Evolutionary conservation across 2,329 filamentous ascomycete species (phyloP).

Genomic region (Colletotrichum echinochloae): DNA sequence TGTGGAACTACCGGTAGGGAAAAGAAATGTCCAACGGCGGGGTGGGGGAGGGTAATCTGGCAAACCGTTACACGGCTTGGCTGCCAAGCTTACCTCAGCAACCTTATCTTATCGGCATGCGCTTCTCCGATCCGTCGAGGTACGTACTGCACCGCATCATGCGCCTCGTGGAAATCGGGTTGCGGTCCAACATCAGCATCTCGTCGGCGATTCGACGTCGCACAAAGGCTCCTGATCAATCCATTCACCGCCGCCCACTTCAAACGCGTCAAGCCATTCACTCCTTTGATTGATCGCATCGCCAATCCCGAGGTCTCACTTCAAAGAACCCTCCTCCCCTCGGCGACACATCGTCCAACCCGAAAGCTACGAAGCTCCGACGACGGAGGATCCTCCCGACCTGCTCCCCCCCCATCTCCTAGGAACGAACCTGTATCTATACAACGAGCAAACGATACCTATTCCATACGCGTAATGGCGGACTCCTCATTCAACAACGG

Average conservation of each 20-base stretch:
- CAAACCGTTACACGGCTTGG: background rate
- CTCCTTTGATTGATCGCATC: background rate
- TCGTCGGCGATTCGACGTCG: background rate
- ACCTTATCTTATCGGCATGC: slow-evolving; percentile 27
- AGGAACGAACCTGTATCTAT: background rate
- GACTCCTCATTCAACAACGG: slow-evolving; percentile 16
- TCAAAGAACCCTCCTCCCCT: too few relatives aligned
- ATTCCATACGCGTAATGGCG: background rate
- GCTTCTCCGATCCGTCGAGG: slow-evolving; percentile 1
- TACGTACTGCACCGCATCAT: slow-evolving; percentile 24
- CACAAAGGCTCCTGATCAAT: background rate
- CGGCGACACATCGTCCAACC: background rate
- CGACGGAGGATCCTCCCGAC: background rate
- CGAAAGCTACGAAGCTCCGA: too few relatives aligned
- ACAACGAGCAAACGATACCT: background rate
- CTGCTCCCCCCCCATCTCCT: background rate
- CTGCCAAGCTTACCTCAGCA: background rate
- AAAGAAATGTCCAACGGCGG: background rate
- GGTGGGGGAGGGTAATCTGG: too few relatives aligned
- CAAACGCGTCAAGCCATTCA: background rate
- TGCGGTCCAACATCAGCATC: slow-evolving; percentile 14
- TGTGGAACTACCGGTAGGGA: background rate
- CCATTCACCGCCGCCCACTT: background rate
- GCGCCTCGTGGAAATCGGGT: slow-evolving; percentile 15
- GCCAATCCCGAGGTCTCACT: too few relatives aligned